These are phyloP conservation scores for Sporothrix globosa DNA, from an alignment of 2,329 filamentous ascomycete species.

Conservation along the genomic window DNA sequence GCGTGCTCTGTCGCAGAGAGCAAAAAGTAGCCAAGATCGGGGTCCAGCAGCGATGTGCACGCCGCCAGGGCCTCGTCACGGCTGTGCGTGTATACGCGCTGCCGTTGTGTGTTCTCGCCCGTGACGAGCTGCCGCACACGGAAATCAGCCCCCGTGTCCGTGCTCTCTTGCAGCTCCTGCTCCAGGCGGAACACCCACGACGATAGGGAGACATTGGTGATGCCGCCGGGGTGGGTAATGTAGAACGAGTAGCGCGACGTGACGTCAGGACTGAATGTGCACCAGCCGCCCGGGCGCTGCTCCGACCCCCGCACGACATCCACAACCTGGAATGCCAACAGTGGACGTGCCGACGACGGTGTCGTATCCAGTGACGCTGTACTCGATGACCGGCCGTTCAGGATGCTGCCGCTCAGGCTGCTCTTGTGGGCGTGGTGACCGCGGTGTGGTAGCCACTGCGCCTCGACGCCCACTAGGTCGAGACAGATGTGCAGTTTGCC, in stretches of 20 bases:
- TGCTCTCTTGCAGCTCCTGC: conserved; percentile 60
- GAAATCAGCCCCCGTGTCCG: conserved; percentile 63
- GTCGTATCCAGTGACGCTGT: conserved; percentile 47
- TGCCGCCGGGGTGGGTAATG: conserved; percentile 62
- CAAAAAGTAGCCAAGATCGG: conserved; percentile 66
- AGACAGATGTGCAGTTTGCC: conserved; percentile 65
- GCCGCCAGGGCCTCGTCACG: conserved; percentile 57
- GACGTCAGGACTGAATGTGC: conserved; percentile 63
- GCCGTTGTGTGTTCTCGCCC: conserved; percentile 58
- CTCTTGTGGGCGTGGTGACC: conserved; percentile 45
- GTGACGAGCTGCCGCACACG: conserved; percentile 63
- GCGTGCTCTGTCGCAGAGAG: conserved; percentile 63
- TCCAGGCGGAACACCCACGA: conserved; percentile 68
- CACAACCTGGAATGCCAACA: conserved; percentile 65
- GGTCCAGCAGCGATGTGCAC: conserved; percentile 58
- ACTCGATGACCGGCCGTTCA: conserved; percentile 42
- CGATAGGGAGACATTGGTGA: conserved; percentile 62
- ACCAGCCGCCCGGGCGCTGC: conserved; percentile 61
- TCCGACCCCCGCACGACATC: conserved; percentile 62
- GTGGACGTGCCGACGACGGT: conserved; percentile 48
- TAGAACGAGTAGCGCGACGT: conserved; percentile 66
- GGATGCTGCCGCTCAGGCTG: conserved; percentile 21
- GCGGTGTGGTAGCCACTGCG: conserved; percentile 66
- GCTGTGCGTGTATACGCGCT: conserved; percentile 61
- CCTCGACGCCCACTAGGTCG: conserved; percentile 64